phyloP scores from a whole-genome alignment of 2,329 filamentous ascomycete genomes.

The Ceratocystis lukuohia region DNA sequence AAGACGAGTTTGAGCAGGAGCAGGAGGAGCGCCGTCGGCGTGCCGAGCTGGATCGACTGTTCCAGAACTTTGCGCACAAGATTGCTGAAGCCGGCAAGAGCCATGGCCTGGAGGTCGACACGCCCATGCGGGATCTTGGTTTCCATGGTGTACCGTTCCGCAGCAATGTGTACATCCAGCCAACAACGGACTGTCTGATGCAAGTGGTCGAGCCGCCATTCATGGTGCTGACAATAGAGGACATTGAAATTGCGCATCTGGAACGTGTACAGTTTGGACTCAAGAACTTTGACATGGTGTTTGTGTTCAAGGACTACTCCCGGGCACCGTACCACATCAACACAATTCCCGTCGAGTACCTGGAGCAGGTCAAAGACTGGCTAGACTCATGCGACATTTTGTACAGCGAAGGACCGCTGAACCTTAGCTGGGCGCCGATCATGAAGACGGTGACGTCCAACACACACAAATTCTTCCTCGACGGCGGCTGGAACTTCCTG shows the following conservation, averaged over 20 bases:
- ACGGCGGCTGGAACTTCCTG: slow-evolving; percentile 92
- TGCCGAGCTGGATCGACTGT: slow-evolving; percentile 85
- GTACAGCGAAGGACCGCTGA: slow-evolving; percentile 85
- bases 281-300: slow-evolving; percentile 97
- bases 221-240: slow-evolving; percentile 85
- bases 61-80: slow-evolving; percentile 94
- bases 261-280: slow-evolving; percentile 93
- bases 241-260: slow-evolving; percentile 90
- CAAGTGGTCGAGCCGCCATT: slow-evolving; percentile 96
- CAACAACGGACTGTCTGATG: slow-evolving; percentile 91
- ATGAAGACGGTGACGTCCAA: slow-evolving; percentile 98
- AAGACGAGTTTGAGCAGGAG: slow-evolving; percentile 97
- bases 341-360: slow-evolving; percentile 88
- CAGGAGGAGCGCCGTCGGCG: slow-evolving; percentile 88
- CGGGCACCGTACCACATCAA: slow-evolving; percentile 89
- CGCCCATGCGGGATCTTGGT: slow-evolving; percentile 89
- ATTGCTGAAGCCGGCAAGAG: slow-evolving; percentile 89
- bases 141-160: slow-evolving; percentile 95
- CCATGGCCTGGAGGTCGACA: slow-evolving; percentile 83
- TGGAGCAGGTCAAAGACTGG: slow-evolving; percentile 96
- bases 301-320: slow-evolving; percentile 95
- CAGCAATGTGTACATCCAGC: slow-evolving; percentile 89
- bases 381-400: slow-evolving; percentile 91
- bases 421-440: slow-evolving; percentile 96
- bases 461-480: slow-evolving; percentile 85